These are phyloP conservation scores for Populus hybrid DNA, from an alignment of 441 rosid genomes.

Conservation along the genomic window DNA sequence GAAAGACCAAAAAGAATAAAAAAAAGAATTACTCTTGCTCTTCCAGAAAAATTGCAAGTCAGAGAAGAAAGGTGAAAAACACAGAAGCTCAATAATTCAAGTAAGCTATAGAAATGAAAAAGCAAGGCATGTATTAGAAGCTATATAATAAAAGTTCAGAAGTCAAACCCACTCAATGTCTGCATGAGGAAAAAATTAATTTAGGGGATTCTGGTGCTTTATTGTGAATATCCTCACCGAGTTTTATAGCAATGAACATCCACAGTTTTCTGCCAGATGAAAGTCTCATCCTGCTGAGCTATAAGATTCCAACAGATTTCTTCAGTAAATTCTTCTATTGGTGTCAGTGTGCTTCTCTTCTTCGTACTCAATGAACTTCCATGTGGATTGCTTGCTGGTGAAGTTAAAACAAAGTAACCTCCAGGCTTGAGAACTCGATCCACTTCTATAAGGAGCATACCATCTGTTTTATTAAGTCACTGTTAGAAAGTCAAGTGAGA, in stretches of 20 bases:
- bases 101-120: neutral
- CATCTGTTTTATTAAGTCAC: slow-evolving; percentile 52
- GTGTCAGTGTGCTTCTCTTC: slow-evolving; percentile 49
- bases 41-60: slow-evolving; percentile 3
- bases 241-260: slow-evolving; percentile 60
- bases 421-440: slow-evolving; percentile 58
- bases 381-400: slow-evolving; percentile 60
- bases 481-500: slow-evolving; percentile 13
- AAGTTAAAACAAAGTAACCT: slow-evolving; percentile 88
- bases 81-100: neutral
- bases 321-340: slow-evolving; percentile 64
- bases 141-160: neutral
- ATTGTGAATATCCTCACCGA: slow-evolving; percentile 48
- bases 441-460: slow-evolving; percentile 54
- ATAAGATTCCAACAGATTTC: slow-evolving; percentile 82
- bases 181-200: neutral
- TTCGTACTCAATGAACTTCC: slow-evolving; percentile 45
- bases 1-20: slow-evolving; percentile 16
- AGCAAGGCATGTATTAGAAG: neutral
- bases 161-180: neutral
- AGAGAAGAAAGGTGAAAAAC: neutral
- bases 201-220: slow-evolving; percentile 2
- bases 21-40: slow-evolving; percentile 1
- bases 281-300: slow-evolving; percentile 95
- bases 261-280: slow-evolving; percentile 90